Base-by-base conservation (phyloP, 2,329 filamentous ascomycete genomes). In the Neopestalotiopsis rosae region DNA sequence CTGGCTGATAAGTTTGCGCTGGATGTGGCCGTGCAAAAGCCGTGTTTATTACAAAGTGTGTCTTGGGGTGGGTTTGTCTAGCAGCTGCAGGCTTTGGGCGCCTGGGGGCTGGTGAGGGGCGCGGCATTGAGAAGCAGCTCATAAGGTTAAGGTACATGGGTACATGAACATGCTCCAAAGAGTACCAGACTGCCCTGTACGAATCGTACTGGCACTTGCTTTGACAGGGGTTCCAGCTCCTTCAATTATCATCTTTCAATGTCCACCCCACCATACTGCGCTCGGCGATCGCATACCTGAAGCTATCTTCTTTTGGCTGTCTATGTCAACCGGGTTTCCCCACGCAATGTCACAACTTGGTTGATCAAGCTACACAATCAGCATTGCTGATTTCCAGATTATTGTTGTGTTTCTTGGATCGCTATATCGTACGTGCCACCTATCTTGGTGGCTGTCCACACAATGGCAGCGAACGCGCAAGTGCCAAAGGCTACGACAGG, bases 381-480 rank as follows among this genome's bases (percentile, higher is more conserved):
- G 24, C 10, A 38, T 38, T 38, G 34, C 34, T 38, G 5, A 10
- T 38, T 1, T 38, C 24, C 24, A 28, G 24, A 10, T 7, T 1
- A 38, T 38, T 38, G 34, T 14, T 56, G 20, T n/a, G 17, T 24
- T 14, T 56, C 6, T 24, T 56, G 49, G 17, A 24, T 12, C 6
- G 14, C 14, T 17, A 14, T 14, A 56, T 6, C 20, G 24, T 28
- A 28, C 24, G 24, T 28, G 24, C 24, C 24, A 28, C 24, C 24
- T 28, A 28, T 28, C 24, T 0, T 14, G 6, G 49, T 12, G 14
- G 20, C 17, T 24, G 13, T 56, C 14, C 24, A 20, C 7, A 67
- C 5, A 42, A 72, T 73, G 72, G 66, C 71, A 56, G 61, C 69
- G 14, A 73, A 73, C 63, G 38, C 61, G 28, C n/a, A 20, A 20